Conservation (phyloP, 2,329 filamentous ascomycete genomes). For the Colletotrichum melonis region DNA sequence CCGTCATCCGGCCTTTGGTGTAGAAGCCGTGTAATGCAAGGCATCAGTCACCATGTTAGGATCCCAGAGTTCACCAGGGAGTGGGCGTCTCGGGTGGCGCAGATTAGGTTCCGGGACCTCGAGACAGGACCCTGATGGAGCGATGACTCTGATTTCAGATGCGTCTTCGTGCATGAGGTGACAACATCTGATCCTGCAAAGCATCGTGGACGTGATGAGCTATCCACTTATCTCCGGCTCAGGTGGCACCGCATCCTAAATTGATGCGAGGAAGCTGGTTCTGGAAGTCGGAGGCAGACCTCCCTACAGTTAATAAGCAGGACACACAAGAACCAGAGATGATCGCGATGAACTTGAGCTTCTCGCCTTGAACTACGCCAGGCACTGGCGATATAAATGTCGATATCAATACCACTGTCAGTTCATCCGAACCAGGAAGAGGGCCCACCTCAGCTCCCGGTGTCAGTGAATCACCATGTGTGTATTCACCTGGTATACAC, state of each 20-base stretch:
- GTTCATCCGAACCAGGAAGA: too few relatives aligned
- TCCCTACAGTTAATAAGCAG: not conserved
- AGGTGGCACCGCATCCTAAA: not conserved
- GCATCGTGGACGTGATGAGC: not conserved
- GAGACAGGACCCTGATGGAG: not conserved
- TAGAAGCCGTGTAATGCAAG: not conserved
- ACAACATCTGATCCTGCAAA: not conserved
- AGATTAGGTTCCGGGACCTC: not conserved
- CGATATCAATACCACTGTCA: not conserved
- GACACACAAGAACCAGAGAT: not conserved
- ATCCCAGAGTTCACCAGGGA: not conserved
- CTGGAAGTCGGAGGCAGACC: not conserved
- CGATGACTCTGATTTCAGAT: not conserved
- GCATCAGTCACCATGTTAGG: not conserved
- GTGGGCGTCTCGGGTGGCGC: not conserved
- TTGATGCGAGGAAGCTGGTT: not conserved
- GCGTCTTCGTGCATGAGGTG: not conserved
- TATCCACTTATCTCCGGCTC: not conserved
- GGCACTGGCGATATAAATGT: not conserved
- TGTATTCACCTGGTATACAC: too few relatives aligned
- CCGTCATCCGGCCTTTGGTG: not conserved
- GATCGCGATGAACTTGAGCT: not conserved
- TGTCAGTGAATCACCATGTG: too few relatives aligned
- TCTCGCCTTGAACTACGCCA: not conserved
- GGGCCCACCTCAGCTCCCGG: too few relatives aligned